phyloP scores from a whole-genome alignment of 148 eudicot genomes.

The Camellia sinensis region DNA sequence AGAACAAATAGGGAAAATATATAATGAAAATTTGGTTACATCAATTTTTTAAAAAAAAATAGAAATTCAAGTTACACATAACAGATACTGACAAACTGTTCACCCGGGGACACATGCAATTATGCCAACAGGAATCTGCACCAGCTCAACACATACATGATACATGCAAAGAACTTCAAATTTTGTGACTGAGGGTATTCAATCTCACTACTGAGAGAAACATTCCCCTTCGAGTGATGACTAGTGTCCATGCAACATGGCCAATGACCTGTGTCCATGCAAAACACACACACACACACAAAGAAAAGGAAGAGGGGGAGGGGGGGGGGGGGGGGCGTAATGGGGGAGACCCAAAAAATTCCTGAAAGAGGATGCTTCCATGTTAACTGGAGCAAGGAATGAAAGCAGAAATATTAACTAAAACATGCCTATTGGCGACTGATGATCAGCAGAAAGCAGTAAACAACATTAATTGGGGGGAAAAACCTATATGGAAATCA shows the following conservation, averaged over 20 bases:
- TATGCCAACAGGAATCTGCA: background rate
- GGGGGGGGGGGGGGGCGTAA: no score
- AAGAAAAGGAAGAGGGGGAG: background rate
- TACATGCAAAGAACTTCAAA: background rate
- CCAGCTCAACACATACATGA: background rate
- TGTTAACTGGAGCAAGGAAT: background rate
- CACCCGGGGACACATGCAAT: background rate
- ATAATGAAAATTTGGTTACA: background rate
- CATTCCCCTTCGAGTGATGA: background rate
- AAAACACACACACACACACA: background rate
- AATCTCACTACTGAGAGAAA: background rate
- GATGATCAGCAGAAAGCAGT: background rate
- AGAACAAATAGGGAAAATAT: background rate
- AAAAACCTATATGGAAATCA: conserved; percentile 2
- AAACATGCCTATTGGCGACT: background rate
- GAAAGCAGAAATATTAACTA: background rate
- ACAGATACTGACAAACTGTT: background rate
- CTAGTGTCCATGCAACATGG: background rate
- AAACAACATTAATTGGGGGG: background rate
- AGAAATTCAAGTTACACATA: background rate
- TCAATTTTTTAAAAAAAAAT: background rate
- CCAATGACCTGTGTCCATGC: background rate
- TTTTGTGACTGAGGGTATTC: background rate
- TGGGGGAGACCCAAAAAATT: background rate
- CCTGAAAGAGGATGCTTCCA: background rate